Conservation (phyloP, 768 basidiomycete species). For the Rhodosporidiobolus odoratus region DNA sequence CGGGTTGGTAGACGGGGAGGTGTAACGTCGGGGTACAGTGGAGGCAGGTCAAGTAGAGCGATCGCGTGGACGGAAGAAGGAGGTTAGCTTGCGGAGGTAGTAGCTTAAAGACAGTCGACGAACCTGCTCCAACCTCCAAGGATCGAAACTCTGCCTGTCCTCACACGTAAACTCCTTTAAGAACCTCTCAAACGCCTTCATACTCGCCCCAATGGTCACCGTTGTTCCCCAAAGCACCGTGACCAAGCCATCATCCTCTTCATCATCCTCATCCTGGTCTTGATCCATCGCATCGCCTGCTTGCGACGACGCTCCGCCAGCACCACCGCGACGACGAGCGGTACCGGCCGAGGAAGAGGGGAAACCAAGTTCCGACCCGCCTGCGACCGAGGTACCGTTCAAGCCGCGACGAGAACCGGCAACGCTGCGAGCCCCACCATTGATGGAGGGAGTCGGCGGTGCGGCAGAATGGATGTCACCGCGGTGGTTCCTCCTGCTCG, state of each 20-base stretch:
- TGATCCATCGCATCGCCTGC: conserved; percentile 3
- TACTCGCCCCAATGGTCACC: conserved; percentile 82
- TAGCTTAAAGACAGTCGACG: neutral
- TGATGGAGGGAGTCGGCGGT: conserved; percentile 50
- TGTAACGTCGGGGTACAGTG: neutral
- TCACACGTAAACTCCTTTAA: conserved; percentile 80
- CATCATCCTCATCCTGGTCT: conserved; percentile 35
- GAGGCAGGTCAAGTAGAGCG: conserved; percentile 52
- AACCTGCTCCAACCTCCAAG: conserved; percentile 45
- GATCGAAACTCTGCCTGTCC: conserved; percentile 56
- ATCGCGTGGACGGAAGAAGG: no score
- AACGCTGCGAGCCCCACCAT: conserved; percentile 50
- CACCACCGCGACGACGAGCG: neutral
- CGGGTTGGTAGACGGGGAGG: conserved; percentile 46
- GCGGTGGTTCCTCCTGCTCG: conserved; percentile 60
- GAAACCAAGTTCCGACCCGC: conserved; percentile 29
- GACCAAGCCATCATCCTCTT: conserved; percentile 54
- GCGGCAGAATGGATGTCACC: conserved; percentile 87
- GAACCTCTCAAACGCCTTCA: conserved; percentile 84
- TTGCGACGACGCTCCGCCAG: neutral
- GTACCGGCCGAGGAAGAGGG: conserved; percentile 29
- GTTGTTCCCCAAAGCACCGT: conserved; percentile 95
- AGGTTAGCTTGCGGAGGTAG: neutral
- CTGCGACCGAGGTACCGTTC: conserved; percentile 45
- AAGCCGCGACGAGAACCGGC: conserved; percentile 38